Evolutionary conservation across 2,329 filamentous ascomycete species (phyloP).

Genomic region (Talaromyces sp.): DNA sequence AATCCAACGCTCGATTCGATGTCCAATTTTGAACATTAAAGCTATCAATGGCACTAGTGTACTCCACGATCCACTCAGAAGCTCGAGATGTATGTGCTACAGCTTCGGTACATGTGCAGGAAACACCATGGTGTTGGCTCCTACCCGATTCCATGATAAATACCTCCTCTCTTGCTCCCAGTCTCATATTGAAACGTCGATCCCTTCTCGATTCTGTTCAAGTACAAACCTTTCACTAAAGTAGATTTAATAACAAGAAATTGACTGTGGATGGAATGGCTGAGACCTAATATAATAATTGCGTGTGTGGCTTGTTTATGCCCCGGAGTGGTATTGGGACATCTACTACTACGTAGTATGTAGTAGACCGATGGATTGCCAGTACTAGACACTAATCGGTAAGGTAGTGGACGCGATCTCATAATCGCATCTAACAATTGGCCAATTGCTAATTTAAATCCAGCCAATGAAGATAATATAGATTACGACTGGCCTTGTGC

Average conservation of each 20-base stretch:
- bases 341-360: background rate
- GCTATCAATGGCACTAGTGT: background rate
- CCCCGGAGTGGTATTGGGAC: background rate
- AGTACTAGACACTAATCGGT: background rate
- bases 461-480: background rate
- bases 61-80: conserved; percentile 19
- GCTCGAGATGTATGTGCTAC: background rate
- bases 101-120: conserved; percentile 1
- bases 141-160: background rate
- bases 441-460: background rate
- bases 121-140: background rate
- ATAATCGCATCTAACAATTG: background rate
- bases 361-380: background rate
- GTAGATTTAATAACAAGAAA: background rate
- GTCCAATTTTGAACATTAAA: too few species aligned
- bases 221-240: background rate
- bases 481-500: background rate
- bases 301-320: background rate
- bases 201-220: background rate
- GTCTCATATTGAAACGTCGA: background rate
- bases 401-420: background rate
- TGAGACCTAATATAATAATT: background rate
- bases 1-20: conserved; percentile 11
- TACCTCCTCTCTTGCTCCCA: background rate
- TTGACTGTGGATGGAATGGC: background rate